Conservation (phyloP, 257 asterid genomes). For the Fraxinus excelsior region DNA sequence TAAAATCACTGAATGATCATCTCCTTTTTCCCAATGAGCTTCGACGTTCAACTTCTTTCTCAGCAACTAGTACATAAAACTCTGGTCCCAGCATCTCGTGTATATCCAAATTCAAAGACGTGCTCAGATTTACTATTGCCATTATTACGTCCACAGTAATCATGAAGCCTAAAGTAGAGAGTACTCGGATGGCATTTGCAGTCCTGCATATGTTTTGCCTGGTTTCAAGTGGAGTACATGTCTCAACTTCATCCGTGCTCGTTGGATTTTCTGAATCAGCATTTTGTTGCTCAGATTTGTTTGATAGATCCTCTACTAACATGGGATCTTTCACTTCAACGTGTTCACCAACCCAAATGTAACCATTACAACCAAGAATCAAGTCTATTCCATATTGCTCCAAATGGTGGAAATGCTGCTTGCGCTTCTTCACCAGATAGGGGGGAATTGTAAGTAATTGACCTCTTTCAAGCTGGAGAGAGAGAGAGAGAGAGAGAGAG, state of each 20-base stretch:
- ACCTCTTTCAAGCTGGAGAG: slow-evolving; percentile 79
- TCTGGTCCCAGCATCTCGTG: slow-evolving; percentile 93
- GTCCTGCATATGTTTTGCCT: slow-evolving; percentile 76
- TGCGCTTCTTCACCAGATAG: slow-evolving; percentile 85
- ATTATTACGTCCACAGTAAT: slow-evolving; percentile 55
- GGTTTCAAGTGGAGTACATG: slow-evolving; percentile 52
- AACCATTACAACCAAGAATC: slow-evolving; percentile 89
- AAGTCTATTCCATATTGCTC: slow-evolving; percentile 78
- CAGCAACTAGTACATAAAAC: slow-evolving; percentile 78
- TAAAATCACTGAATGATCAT: slow-evolving; percentile 22
- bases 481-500: background rate
- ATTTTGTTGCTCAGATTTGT: slow-evolving; percentile 47
- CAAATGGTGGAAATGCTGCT: slow-evolving; percentile 83
- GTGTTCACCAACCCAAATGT: slow-evolving; percentile 91
- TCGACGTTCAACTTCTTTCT: slow-evolving; percentile 78
- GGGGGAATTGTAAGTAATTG: slow-evolving; percentile 75
- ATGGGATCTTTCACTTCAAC: slow-evolving; percentile 70
- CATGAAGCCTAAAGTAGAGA: slow-evolving; percentile 74
- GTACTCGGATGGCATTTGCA: slow-evolving; percentile 77
- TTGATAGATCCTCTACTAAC: slow-evolving; percentile 47
- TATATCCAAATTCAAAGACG: slow-evolving; percentile 52
- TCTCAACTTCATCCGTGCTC: slow-evolving; percentile 37
- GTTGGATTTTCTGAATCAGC: slow-evolving; percentile 29
- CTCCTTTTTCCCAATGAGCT: slow-evolving; percentile 47
- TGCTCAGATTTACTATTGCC: slow-evolving; percentile 58